Evolutionary conservation across 805 yeast genomes (phyloP).

Genomic region (Ogataea ramenticola): DNA sequence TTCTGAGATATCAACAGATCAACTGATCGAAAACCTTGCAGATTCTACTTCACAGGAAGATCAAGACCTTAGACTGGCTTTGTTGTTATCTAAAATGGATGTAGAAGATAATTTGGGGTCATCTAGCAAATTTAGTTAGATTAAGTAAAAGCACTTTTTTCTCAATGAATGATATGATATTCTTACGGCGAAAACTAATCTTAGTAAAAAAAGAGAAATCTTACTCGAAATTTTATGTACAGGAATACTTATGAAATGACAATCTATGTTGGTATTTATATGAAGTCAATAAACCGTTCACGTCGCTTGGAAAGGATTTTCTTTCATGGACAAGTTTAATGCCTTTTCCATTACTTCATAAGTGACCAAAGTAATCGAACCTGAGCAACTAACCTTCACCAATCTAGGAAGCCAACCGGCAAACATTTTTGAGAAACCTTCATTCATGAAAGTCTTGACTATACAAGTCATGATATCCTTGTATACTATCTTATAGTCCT

Average conservation of each 20-base stretch:
- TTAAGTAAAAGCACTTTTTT: too few relatives aligned
- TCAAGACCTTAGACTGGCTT: slow-evolving; percentile 9
- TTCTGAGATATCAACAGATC: too few relatives aligned
- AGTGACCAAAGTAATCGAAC: slow-evolving; percentile 60
- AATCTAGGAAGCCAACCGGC: slow-evolving; percentile 61
- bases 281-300: too few relatives aligned
- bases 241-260: too few relatives aligned
- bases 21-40: neutral
- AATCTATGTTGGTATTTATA: too few relatives aligned
- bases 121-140: neutral
- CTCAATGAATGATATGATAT: too few relatives aligned
- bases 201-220: too few relatives aligned
- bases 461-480: slow-evolving; percentile 55
- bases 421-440: slow-evolving; percentile 43
- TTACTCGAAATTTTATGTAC: neutral
- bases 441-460: slow-evolving; percentile 39
- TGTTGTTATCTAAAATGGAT: slow-evolving; percentile 8
- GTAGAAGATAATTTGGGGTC: neutral
- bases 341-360: slow-evolving; percentile 50
- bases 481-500: slow-evolving; percentile 51
- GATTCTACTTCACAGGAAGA: slow-evolving; percentile 2
- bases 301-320: slow-evolving; percentile 26
- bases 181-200: too few relatives aligned
- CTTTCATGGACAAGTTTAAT: slow-evolving; percentile 29
- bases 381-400: slow-evolving; percentile 61